These are phyloP conservation scores for Beauveria asiatica DNA, from an alignment of 2,329 filamentous ascomycete species.

Conservation along the genomic window DNA sequence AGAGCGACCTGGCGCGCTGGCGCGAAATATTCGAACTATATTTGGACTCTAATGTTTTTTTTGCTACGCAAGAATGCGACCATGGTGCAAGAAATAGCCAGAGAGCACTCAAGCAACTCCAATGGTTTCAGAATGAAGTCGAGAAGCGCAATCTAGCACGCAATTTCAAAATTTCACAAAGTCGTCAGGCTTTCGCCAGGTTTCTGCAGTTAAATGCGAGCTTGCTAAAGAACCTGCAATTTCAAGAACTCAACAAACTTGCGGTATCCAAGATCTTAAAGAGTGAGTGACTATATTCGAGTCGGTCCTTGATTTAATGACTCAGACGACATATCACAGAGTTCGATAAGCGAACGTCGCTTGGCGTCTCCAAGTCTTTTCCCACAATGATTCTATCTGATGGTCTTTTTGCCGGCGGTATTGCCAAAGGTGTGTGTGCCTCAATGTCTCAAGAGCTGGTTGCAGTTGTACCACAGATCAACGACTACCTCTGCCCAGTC, in stretches of 20 bases:
- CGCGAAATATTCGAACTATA: slow-evolving; percentile 76
- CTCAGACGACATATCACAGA: slow-evolving; percentile 39
- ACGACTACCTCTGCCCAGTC: slow-evolving; percentile 76
- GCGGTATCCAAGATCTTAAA: slow-evolving; percentile 80
- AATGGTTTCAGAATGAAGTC: slow-evolving; percentile 65
- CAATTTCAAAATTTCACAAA: slow-evolving; percentile 58
- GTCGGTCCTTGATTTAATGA: not conserved
- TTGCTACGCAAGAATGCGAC: slow-evolving; percentile 65
- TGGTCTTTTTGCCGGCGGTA: slow-evolving; percentile 53
- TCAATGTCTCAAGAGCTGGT: slow-evolving; percentile 66
- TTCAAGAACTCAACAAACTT: slow-evolving; percentile 73
- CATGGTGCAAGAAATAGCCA: slow-evolving; percentile 58
- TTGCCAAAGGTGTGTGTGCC: slow-evolving; percentile 68
- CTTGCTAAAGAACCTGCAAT: slow-evolving; percentile 72
- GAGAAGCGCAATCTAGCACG: slow-evolving; percentile 48
- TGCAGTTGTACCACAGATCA: slow-evolving; percentile 67
- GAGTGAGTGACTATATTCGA: slow-evolving; percentile 40
- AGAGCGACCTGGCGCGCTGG: slow-evolving; percentile 66
- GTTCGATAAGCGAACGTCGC: slow-evolving; percentile 77
- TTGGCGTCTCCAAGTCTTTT: slow-evolving; percentile 58
- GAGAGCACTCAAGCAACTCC: slow-evolving; percentile 57
- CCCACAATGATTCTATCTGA: slow-evolving; percentile 50
- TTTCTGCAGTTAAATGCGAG: slow-evolving; percentile 67
- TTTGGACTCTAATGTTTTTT: slow-evolving; percentile 71
- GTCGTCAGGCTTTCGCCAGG: slow-evolving; percentile 52